phyloP scores from a whole-genome alignment of 2,329 filamentous ascomycete species.

The Aspergillus vadensis region DNA sequence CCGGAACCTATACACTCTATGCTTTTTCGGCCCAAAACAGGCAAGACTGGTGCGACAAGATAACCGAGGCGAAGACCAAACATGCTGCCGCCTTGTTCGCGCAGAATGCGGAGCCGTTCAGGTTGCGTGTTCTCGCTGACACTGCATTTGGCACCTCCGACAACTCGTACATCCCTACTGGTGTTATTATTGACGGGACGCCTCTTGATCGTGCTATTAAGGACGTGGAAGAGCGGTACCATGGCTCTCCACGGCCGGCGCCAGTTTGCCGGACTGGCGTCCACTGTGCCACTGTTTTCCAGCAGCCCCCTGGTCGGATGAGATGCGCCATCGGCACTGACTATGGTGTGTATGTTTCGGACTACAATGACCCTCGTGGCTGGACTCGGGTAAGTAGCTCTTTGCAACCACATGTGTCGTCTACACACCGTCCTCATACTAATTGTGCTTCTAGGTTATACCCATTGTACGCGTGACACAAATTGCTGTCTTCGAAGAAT shows the following conservation, averaged over 20 bases:
- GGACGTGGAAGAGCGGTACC: slow-evolving; percentile 78
- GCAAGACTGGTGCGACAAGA: slow-evolving; percentile 88
- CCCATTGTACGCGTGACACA: slow-evolving; percentile 79
- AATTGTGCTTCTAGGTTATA: slow-evolving; percentile 63
- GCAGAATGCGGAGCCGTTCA: slow-evolving; percentile 95
- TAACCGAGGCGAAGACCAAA: slow-evolving; percentile 90
- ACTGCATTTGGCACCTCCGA: slow-evolving; percentile 67
- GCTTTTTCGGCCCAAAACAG: slow-evolving; percentile 74
- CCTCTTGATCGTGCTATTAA: slow-evolving; percentile 88
- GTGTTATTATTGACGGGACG: slow-evolving; percentile 82
- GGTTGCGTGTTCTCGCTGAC: slow-evolving; percentile 87
- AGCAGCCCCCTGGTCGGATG: slow-evolving; percentile 73
- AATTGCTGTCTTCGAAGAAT: slow-evolving; percentile 92
- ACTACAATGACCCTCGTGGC: slow-evolving; percentile 83
- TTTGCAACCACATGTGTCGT: neutral
- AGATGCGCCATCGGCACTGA: slow-evolving; percentile 96
- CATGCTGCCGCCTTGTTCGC: slow-evolving; percentile 85
- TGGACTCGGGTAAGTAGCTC: slow-evolving; percentile 76
- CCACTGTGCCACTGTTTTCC: slow-evolving; percentile 91
- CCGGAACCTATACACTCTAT: slow-evolving; percentile 86
- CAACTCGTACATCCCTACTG: slow-evolving; percentile 59
- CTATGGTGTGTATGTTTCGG: slow-evolving; percentile 87
- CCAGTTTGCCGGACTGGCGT: slow-evolving; percentile 84
- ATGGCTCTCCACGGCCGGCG: slow-evolving; percentile 61
- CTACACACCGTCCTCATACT: neutral